Base-by-base conservation (phyloP, 306 rosid genomes). In the Dryas octopetala region DNA sequence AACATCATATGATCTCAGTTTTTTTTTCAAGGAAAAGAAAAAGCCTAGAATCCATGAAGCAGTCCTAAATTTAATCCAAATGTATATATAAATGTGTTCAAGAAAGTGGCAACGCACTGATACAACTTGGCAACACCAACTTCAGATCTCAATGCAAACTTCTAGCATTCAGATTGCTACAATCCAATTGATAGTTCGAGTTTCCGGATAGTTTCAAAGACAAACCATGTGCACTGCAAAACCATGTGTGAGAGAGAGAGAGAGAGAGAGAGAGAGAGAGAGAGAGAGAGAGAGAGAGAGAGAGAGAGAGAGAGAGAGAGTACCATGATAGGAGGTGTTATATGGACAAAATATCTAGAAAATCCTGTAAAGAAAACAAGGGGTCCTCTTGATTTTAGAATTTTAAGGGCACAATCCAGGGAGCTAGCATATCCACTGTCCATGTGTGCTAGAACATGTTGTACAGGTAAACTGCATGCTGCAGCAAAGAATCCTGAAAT, bases 401-500 rank as follows among this genome's bases (percentile, higher is more conserved):
- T 86, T 71, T 91, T 85, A 49, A 49, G 32, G 26, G 82, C 83
- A 85, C 93, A 88, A 74, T 91, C 92, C 63, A 85, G 32, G 55
- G 90, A 79, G 87, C 62, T 57, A 57, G 14, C 15, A 9, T 57
- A 67, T 89, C 90, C 93, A 91, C 85, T 82, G 87, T 89, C 79
- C 74, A 87, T 50, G 78, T 84, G 63, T 85, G 97, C 23, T 23
- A 23, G 23, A 23, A 23, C 23, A 23, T 55, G 93, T 89, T 78
- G 82, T 85, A 26, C 84, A 82, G 93, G 96, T 79, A 91, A 80
- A 85, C 88, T 88, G 84, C 90, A 91, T 54, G 91, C 97, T 48
- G 93, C 74, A 47, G 90, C 91, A 0, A 89, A 87, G 74, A 91
- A 87, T 73, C 91, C 93, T 45, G 97, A 91, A 44, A 84, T 79